These are phyloP conservation scores for Torulaspora maleeae DNA, from an alignment of 805 yeast species.

Conservation along the genomic window DNA sequence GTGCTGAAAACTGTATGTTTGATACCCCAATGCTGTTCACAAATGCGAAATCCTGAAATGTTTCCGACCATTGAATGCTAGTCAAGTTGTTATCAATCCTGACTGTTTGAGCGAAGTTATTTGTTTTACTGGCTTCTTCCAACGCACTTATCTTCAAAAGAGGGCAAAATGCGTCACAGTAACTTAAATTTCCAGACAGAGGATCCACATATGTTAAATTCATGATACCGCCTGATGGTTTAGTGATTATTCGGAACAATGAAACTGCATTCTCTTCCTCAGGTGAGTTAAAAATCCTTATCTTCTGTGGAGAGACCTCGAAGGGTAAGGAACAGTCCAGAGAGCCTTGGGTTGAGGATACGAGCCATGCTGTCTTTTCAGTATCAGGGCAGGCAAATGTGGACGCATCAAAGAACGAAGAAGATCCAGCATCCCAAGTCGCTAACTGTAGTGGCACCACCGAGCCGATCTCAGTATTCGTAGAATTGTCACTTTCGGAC, in stretches of 20 bases:
- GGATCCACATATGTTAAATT: conserved; percentile 85
- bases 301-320: conserved; percentile 59
- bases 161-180: conserved; percentile 91
- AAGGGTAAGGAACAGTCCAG: conserved; percentile 60
- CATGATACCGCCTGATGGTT: conserved; percentile 86
- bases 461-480: conserved; percentile 50
- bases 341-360: conserved; percentile 50
- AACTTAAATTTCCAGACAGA: conserved; percentile 45
- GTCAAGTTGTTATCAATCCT: conserved; percentile 36
- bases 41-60: conserved; percentile 80
- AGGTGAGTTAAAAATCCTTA: conserved; percentile 63
- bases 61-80: conserved; percentile 36
- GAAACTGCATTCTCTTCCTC: conserved; percentile 44
- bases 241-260: conserved; percentile 65
- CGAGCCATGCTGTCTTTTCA: conserved; percentile 48
- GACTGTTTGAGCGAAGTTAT: conserved; percentile 10
- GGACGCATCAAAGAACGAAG: conserved; percentile 29
- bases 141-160: conserved; percentile 44
- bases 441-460: conserved; percentile 56
- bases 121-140: conserved; percentile 19
- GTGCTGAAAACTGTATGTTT: conserved; percentile 56
- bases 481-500: conserved; percentile 20
- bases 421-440: conserved; percentile 45
- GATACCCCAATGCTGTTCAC: conserved; percentile 60
- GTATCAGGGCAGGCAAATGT: conserved; percentile 55